Evolutionary conservation across 2,329 filamentous ascomycete species (phyloP).

Genomic region (Cladobotryum mycophilum): DNA sequence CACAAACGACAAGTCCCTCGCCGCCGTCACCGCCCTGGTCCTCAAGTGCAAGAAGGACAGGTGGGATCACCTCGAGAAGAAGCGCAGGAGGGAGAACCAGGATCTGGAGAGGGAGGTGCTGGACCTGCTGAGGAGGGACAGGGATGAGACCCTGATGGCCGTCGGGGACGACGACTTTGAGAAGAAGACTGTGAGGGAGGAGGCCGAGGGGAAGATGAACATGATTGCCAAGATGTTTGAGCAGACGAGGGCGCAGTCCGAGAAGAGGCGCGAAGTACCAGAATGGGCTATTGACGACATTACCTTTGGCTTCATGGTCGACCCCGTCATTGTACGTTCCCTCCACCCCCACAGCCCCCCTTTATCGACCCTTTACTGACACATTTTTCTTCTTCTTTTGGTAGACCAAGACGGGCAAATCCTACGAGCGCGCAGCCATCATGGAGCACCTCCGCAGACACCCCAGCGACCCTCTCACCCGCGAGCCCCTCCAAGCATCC

Average conservation of each 20-base stretch:
- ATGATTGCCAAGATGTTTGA: constrained; percentile 46
- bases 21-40: constrained; percentile 66
- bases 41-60: constrained; percentile 76
- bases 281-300: constrained; percentile 76
- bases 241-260: constrained; percentile 36
- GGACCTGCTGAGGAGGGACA: constrained; percentile 41
- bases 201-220: constrained; percentile 41
- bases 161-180: constrained; percentile 42
- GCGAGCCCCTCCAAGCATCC: constrained; percentile 60
- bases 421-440: constrained; percentile 81
- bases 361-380: not conserved
- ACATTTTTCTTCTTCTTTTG: no score
- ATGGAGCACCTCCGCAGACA: constrained; percentile 76
- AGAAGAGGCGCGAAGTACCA: constrained; percentile 55
- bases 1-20: constrained; percentile 59
- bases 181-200: constrained; percentile 39
- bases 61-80: constrained; percentile 70
- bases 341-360: not conserved
- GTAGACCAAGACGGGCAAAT: constrained; percentile 76
- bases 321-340: constrained; percentile 52
- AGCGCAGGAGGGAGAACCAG: constrained; percentile 47
- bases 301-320: constrained; percentile 66
- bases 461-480: constrained; percentile 74
- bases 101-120: constrained; percentile 57
- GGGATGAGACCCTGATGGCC: constrained; percentile 34